phyloP scores from a whole-genome alignment of 2,329 filamentous ascomycete species.

The Cryphonectria nitschkei region DNA sequence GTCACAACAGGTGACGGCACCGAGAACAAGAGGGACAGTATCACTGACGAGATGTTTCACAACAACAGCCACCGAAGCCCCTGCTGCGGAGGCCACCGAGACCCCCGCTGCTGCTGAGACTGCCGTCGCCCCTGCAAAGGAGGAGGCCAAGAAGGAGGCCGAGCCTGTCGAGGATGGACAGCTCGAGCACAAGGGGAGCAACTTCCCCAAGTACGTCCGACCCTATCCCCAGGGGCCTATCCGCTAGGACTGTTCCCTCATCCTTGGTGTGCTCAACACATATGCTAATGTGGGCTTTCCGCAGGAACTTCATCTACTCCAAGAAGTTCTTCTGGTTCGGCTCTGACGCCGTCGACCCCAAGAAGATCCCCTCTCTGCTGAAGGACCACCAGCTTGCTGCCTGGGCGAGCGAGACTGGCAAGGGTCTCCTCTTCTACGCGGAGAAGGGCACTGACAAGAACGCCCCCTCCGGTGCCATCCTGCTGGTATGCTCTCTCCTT shows the following conservation, averaged over 20 bases:
- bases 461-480: constrained; percentile 79
- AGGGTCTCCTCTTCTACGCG: constrained; percentile 90
- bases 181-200: constrained; percentile 87
- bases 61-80: constrained; percentile 32
- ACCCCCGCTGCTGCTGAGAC: constrained; percentile 43
- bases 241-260: too few species aligned
- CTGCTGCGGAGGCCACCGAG: constrained; percentile 43
- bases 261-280: background rate
- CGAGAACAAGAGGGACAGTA: constrained; percentile 24
- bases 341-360: constrained; percentile 71
- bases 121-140: constrained; percentile 40
- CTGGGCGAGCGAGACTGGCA: constrained; percentile 92
- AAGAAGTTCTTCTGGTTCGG: constrained; percentile 95
- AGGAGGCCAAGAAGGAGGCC: constrained; percentile 49
- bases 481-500: constrained; percentile 65
- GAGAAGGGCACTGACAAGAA: constrained; percentile 84
- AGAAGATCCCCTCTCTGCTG: constrained; percentile 76
- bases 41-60: constrained; percentile 6
- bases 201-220: constrained; percentile 78
- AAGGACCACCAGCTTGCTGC: constrained; percentile 82
- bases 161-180: constrained; percentile 73
- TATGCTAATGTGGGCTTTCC: constrained; percentile 32
- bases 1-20: background rate
- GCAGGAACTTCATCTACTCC: constrained; percentile 82
- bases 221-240: too few species aligned